These are phyloP conservation scores for Anacardium occidentale DNA, from an alignment of 345 rosid genomes.

Conservation along the genomic window DNA sequence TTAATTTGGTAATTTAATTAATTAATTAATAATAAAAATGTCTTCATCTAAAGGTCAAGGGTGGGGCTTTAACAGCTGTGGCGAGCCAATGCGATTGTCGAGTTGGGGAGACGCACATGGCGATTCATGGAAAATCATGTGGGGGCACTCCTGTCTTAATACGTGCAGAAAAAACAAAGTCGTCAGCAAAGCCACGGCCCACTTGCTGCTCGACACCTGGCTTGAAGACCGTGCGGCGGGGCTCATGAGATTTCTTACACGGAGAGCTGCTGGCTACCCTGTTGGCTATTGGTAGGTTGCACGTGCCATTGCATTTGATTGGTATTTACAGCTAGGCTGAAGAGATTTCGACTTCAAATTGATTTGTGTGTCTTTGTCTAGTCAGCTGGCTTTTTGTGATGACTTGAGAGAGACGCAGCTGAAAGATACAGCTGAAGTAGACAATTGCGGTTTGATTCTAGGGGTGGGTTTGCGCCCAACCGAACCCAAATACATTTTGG, in stretches of 20 bases:
- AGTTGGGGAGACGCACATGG: constrained; percentile 34
- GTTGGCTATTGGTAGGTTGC: constrained; percentile 16
- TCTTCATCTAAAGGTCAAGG: background rate
- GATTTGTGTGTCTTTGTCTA: no score
- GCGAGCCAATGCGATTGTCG: constrained; percentile 26
- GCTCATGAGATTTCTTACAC: constrained; percentile 26
- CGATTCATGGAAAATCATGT: constrained; percentile 28
- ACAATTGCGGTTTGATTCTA: no score
- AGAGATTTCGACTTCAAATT: no score
- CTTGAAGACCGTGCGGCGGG: constrained; percentile 27
- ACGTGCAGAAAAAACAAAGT: constrained; percentile 9
- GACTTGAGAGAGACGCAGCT: no score
- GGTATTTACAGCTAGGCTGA: no score
- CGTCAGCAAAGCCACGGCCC: constrained; percentile 3
- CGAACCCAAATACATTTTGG: no score
- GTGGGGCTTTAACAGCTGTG: constrained; percentile 6
- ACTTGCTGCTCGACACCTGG: constrained; percentile 30
- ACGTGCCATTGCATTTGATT: no score
- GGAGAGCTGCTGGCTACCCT: background rate
- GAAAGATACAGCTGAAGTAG: no score
- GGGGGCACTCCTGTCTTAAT: constrained; percentile 9
- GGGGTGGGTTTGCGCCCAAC: no score
- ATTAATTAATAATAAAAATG: constrained; percentile 19
- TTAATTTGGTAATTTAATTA: constrained; percentile 12
- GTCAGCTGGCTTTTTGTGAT: no score